phyloP scores from a whole-genome alignment of 2,329 filamentous ascomycete species.

The Verticillium isaacii region DNA sequence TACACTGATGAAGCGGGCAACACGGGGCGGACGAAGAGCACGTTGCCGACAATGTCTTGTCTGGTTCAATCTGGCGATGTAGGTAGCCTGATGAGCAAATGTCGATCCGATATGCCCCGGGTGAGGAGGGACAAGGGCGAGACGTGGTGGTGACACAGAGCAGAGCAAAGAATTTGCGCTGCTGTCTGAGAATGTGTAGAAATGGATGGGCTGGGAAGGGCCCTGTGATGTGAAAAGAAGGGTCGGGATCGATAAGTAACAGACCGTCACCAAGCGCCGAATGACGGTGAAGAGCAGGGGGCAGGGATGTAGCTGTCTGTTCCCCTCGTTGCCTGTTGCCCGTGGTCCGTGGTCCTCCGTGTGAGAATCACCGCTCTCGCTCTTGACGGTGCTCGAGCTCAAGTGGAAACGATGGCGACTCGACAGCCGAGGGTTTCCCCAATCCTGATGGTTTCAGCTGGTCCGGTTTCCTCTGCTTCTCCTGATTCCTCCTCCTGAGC shows the following conservation, averaged over 20 bases:
- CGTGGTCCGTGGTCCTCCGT: neutral
- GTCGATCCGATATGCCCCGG: neutral
- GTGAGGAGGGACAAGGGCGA: neutral
- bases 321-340: neutral
- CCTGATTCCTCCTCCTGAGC: neutral
- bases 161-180: neutral
- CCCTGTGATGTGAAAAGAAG: neutral
- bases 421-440: neutral
- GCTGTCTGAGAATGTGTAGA: neutral
- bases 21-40: neutral
- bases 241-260: neutral
- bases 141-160: neutral
- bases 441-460: neutral
- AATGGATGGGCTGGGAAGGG: neutral
- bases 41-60: neutral
- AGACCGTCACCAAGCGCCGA: neutral
- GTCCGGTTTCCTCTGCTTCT: neutral
- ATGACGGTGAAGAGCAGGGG: constrained; percentile 2
- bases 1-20: neutral
- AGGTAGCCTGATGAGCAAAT: neutral
- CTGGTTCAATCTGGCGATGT: neutral
- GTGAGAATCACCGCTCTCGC: neutral
- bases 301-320: neutral
- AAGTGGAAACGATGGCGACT: neutral
- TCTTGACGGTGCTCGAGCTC: neutral